Evolutionary conservation across 371 early-diverging fungal species (phyloP).

Genomic region (Mucor saturninus): DNA sequence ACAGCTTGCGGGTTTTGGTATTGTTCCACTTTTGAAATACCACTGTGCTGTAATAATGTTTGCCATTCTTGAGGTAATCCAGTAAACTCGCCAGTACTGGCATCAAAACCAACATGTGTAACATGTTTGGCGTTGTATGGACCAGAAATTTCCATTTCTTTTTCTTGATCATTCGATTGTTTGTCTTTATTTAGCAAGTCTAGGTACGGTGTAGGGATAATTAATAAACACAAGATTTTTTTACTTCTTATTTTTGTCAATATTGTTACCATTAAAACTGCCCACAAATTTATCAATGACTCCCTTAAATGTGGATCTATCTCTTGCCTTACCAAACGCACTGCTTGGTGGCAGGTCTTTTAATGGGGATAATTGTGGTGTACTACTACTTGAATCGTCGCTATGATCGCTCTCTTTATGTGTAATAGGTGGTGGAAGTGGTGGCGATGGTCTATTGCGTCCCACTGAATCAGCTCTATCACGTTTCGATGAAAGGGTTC

Average conservation of each 20-base stretch:
- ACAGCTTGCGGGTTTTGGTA: conserved; percentile 95
- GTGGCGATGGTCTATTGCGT: conserved; percentile 33
- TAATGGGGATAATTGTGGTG: conserved; percentile 22
- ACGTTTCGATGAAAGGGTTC: conserved; percentile 41
- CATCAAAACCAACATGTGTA: conserved; percentile 93
- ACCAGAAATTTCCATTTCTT: conserved; percentile 89
- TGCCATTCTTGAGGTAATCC: conserved; percentile 97
- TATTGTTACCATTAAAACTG: conserved; percentile 53
- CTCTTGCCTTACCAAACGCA: conserved; percentile 46
- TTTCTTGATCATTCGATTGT: conserved; percentile 49
- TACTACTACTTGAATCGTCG: conserved; percentile 21
- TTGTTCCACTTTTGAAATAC: conserved; percentile 95
- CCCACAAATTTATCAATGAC: conserved; percentile 72
- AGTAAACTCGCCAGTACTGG: conserved; percentile 91
- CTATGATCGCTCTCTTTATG: conserved; percentile 29
- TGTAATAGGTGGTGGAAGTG: conserved; percentile 29
- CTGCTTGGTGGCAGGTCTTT: conserved; percentile 31
- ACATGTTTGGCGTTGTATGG: conserved; percentile 97
- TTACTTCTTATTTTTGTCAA: background rate
- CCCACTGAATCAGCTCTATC: conserved; percentile 34
- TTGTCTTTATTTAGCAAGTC: conserved; percentile 64
- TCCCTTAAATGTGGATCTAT: conserved; percentile 63
- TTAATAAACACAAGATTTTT: background rate
- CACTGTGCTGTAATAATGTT: conserved; percentile 85
- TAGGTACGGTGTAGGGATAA: conserved; percentile 23